Evolutionary conservation across 2,329 filamentous ascomycete species (phyloP).

Genomic region (Pestalotiopsis sp.): DNA sequence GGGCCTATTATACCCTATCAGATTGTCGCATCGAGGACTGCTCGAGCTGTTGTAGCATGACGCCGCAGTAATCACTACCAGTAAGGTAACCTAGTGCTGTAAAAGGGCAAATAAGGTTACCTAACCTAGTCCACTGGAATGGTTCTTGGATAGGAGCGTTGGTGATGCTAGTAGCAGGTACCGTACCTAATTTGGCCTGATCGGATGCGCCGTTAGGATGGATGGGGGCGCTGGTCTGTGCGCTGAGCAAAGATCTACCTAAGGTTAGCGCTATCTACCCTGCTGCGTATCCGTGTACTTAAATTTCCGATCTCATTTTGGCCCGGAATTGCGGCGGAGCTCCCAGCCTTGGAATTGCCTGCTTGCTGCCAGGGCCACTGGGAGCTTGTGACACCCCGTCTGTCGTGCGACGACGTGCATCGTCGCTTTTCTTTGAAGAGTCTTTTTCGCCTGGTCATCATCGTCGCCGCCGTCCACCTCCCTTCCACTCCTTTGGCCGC

Average conservation of each 20-base stretch:
- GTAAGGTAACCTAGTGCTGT: background rate
- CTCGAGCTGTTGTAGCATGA: too few species aligned
- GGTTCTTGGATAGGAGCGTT: too few species aligned
- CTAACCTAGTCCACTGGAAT: background rate
- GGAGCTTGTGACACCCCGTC: constrained; percentile 2
- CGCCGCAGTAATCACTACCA: background rate
- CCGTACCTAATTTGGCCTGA: background rate
- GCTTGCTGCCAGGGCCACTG: background rate
- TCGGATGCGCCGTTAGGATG: background rate
- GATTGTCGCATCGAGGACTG: background rate
- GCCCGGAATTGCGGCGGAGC: constrained; percentile 3
- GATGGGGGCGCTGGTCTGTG: background rate
- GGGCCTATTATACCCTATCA: background rate
- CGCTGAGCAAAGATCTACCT: background rate
- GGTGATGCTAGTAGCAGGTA: background rate
- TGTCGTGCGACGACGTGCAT: constrained; percentile 5
- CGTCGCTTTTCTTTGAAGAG: background rate
- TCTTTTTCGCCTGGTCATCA: background rate
- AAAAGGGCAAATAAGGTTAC: background rate
- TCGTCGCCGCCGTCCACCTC: background rate
- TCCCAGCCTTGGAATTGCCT: background rate
- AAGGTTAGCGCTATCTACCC: background rate
- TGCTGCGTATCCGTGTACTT: background rate
- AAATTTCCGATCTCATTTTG: constrained; percentile 1
- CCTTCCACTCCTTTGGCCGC: background rate